A percentile compares a stretch with the other conserved stretches of the same genome.
These are phyloP conservation scores for Rheum nobile DNA, from an alignment of 148 eudicot genomes.

Conservation along the genomic window DNA sequence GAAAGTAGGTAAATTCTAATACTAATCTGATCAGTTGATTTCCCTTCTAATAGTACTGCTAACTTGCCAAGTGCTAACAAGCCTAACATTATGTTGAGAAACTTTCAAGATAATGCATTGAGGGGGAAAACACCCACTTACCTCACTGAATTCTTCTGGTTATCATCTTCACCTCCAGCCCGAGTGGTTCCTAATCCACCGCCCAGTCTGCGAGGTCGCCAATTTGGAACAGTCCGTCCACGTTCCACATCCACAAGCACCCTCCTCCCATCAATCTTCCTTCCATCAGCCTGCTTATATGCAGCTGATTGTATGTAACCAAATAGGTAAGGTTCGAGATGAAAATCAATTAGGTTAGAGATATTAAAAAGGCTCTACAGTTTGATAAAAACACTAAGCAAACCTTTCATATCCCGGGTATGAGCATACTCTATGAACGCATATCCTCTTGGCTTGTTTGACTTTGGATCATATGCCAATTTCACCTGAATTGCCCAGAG, in stretches of 20 bases:
- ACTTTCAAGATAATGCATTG: neutral
- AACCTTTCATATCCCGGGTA: slow-evolving; percentile 99
- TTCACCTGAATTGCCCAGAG: slow-evolving; percentile 52
- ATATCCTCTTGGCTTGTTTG: slow-evolving; percentile 90
- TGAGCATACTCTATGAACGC: slow-evolving; percentile 91
- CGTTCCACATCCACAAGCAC: slow-evolving; percentile 99
- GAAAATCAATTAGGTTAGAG: neutral
- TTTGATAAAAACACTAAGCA: neutral
- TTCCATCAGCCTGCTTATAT: slow-evolving; percentile 98
- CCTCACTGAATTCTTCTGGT: slow-evolving; percentile 48
- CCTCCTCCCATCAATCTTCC: slow-evolving; percentile 88
- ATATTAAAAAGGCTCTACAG: neutral
- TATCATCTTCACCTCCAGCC: slow-evolving; percentile 65
- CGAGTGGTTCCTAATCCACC: slow-evolving; percentile 96
- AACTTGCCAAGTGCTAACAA: neutral
- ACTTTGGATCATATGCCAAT: slow-evolving; percentile 56
- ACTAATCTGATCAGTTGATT: neutral
- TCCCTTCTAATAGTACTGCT: neutral
- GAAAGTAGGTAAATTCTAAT: neutral
- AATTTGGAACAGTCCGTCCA: slow-evolving; percentile 97
- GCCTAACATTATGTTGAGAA: neutral
- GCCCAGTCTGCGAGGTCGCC: slow-evolving; percentile 98
- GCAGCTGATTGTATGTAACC: slow-evolving; percentile 50
- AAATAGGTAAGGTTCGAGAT: neutral
- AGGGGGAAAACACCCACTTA: slow-evolving; percentile 9